Conservation (phyloP, 169 alveolate genomes). For the Cystoisospora suis region DNA sequence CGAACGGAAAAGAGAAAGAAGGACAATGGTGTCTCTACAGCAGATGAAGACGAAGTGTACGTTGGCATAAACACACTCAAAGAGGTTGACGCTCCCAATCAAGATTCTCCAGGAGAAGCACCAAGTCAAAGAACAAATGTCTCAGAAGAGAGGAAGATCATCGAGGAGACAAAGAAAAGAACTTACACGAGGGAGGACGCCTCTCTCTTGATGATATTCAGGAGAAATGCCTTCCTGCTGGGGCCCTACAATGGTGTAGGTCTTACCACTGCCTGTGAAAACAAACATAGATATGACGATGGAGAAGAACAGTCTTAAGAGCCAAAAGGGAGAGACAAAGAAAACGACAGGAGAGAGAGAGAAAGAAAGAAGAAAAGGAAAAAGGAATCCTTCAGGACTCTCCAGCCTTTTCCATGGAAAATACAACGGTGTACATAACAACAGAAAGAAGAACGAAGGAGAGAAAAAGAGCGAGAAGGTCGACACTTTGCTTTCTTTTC, state of each 20-base stretch:
- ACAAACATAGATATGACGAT: not conserved
- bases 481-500: too few species aligned
- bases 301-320: not conserved
- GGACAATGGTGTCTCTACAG: too few species aligned
- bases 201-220: not conserved
- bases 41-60: too few species aligned
- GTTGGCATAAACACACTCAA: too few species aligned
- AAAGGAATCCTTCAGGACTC: not conserved
- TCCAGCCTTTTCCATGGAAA: too few species aligned
- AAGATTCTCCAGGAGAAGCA: too few species aligned
- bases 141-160: not conserved
- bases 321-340: not conserved
- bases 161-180: not conserved
- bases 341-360: not conserved
- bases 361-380: not conserved
- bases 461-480: not conserved
- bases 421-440: not conserved
- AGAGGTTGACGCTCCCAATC: too few species aligned
- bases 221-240: not conserved
- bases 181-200: constrained; percentile 36
- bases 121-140: too few species aligned
- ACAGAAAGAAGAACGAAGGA: not conserved
- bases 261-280: constrained; percentile 39
- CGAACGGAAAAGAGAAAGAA: too few species aligned
- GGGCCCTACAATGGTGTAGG: constrained; percentile 44